These are phyloP conservation scores for Kingdonia uniflora DNA, from an alignment of 164 flowering plant genomes.

Conservation along the genomic window DNA sequence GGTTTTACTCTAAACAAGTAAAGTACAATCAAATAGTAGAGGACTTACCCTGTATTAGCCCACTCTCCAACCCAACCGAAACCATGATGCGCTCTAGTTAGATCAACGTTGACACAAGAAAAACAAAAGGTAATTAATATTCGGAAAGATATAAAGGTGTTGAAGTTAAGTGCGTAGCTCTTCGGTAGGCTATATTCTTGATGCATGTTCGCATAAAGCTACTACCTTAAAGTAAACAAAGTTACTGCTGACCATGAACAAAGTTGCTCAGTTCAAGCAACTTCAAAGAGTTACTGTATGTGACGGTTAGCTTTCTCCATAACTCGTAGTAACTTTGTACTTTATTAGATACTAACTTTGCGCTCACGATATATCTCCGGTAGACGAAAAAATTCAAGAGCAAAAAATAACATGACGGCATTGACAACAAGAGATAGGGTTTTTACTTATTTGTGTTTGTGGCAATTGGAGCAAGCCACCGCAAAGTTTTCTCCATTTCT, in stretches of 20 bases:
- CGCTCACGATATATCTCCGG: no score
- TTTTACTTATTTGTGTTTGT: slow-evolving; percentile 88
- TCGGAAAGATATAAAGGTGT: no score
- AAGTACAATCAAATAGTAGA: not conserved
- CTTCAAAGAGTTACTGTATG: no score
- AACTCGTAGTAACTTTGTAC: no score
- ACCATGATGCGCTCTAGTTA: slow-evolving; percentile 88
- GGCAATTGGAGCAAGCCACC: slow-evolving; percentile 98
- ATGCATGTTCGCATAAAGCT: no score
- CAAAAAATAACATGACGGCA: not conserved
- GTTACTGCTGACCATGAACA: no score
- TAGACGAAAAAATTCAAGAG: not conserved
- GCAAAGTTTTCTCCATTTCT: slow-evolving; percentile 97
- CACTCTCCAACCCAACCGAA: slow-evolving; percentile 99
- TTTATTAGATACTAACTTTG: no score
- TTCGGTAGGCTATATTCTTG: no score
- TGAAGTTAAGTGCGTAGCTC: no score
- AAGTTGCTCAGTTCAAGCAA: no score
- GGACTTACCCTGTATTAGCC: slow-evolving; percentile 91
- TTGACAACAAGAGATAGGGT: not conserved
- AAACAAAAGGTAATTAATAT: not conserved
- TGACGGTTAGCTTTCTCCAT: no score
- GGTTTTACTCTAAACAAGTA: not conserved
- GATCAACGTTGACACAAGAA: slow-evolving; percentile 6
- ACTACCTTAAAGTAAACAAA: no score